A percentile compares a stretch with the other conserved stretches of the same genome.
These are phyloP conservation scores for Collybiopsis luxurians DNA, from an alignment of 768 basidiomycete genomes.

Conservation along the genomic window DNA sequence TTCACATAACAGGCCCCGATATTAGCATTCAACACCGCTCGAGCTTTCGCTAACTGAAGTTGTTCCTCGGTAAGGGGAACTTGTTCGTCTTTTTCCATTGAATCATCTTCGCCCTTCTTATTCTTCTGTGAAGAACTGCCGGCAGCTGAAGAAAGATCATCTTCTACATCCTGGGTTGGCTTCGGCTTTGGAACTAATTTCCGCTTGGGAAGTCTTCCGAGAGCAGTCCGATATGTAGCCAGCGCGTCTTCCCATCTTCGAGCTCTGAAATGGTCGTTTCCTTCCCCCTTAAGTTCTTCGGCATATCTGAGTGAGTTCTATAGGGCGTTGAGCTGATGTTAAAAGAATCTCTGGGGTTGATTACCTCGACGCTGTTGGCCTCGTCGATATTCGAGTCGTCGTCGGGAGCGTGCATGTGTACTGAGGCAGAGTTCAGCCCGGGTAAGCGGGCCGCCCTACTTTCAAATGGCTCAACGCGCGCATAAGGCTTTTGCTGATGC, in stretches of 20 bases:
- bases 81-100: constrained; percentile 19
- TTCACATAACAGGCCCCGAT: constrained; percentile 84
- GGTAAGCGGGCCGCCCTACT: too few species aligned
- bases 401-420: too few species aligned
- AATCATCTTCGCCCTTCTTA: constrained; percentile 18
- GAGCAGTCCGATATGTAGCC: constrained; percentile 62
- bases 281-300: constrained; percentile 66
- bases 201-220: constrained; percentile 62
- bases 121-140: constrained; percentile 12
- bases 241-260: constrained; percentile 70
- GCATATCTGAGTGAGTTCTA: constrained; percentile 50
- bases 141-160: not conserved
- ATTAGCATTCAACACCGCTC: constrained; percentile 82
- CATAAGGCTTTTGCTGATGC: not conserved
- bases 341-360: not conserved
- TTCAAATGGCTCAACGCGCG: too few species aligned
- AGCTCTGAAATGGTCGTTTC: constrained; percentile 71
- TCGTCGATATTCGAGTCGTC: too few species aligned
- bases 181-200: not conserved
- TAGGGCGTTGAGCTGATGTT: not conserved
- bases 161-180: constrained; percentile 12
- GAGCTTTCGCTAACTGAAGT: constrained; percentile 48
- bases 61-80: constrained; percentile 33
- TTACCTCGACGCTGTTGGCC: not conserved
- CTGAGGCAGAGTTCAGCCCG: too few species aligned